Percentiles rank a stretch among this genome's conserved stretches.
These are phyloP conservation scores for Xylaria acuta DNA, from an alignment of 495 filamentous ascomycete species.

Conservation along the genomic window DNA sequence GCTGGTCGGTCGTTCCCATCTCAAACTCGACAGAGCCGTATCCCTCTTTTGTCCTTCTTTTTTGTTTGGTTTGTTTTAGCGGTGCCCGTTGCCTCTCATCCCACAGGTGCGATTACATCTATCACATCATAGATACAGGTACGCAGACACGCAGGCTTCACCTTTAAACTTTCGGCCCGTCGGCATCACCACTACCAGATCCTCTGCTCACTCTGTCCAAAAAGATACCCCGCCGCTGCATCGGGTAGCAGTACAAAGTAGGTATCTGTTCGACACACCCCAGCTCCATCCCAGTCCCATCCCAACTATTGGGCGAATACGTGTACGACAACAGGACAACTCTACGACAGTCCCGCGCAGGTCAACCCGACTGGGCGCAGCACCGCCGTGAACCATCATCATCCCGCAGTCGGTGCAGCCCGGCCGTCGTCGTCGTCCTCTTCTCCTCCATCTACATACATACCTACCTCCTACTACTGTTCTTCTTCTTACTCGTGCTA, in stretches of 20 bases:
- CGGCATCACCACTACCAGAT: neutral
- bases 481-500: neutral
- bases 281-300: neutral
- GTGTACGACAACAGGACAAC: neutral
- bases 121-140: neutral
- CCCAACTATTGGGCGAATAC: constrained; percentile 9
- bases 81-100: neutral
- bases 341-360: neutral
- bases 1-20: neutral
- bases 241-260: constrained; percentile 2
- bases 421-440: neutral
- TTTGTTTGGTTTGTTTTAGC: too few species aligned
- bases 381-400: neutral
- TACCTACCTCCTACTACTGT: neutral
- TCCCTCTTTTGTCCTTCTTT: neutral
- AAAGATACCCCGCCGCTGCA: constrained; percentile 9
- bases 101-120: neutral
- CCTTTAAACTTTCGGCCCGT: constrained; percentile 1
- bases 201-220: neutral
- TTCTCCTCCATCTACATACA: neutral
- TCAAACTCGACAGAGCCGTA: neutral
- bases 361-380: neutral
- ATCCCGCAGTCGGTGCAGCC: neutral
- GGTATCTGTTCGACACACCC: neutral
- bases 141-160: neutral